These are phyloP conservation scores for Phalaenopsis hybrid DNA, from an alignment of 116 monocot species.

Conservation along the genomic window DNA sequence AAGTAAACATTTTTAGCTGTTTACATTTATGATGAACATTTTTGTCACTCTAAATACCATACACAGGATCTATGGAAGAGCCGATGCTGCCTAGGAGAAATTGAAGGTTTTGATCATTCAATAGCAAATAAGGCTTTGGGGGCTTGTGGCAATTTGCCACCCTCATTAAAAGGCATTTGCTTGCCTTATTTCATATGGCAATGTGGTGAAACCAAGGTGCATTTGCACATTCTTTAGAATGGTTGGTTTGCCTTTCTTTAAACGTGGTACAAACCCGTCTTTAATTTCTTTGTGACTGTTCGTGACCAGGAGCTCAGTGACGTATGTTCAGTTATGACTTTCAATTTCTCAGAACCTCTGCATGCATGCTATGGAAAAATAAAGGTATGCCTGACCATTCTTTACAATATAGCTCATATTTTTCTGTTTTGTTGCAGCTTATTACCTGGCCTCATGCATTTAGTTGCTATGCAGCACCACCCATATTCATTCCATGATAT, in stretches of 20 bases:
- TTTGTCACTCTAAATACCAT: not conserved
- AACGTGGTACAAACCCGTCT: not conserved
- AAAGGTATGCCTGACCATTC: slow-evolving; percentile 34
- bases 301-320: slow-evolving; percentile 65
- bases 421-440: not conserved
- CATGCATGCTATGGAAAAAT: slow-evolving; percentile 62
- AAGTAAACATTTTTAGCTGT: not conserved
- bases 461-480: not conserved
- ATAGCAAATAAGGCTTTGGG: slow-evolving; percentile 71
- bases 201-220: slow-evolving; percentile 81
- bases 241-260: not conserved
- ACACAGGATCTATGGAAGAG: slow-evolving; percentile 91
- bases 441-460: not conserved
- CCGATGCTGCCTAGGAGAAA: slow-evolving; percentile 38
- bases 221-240: not conserved
- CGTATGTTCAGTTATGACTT: slow-evolving; percentile 60
- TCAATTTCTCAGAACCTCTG: slow-evolving; percentile 62
- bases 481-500: not conserved
- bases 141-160: slow-evolving; percentile 66
- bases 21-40: not conserved
- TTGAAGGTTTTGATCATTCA: slow-evolving; percentile 94
- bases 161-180: slow-evolving; percentile 45
- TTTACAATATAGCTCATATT: not conserved
- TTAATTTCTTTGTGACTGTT: not conserved
- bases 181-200: slow-evolving; percentile 90